Evolutionary conservation across 2,329 filamentous ascomycete genomes (phyloP).

Genomic region (Paracoccidioides brasiliensis): DNA sequence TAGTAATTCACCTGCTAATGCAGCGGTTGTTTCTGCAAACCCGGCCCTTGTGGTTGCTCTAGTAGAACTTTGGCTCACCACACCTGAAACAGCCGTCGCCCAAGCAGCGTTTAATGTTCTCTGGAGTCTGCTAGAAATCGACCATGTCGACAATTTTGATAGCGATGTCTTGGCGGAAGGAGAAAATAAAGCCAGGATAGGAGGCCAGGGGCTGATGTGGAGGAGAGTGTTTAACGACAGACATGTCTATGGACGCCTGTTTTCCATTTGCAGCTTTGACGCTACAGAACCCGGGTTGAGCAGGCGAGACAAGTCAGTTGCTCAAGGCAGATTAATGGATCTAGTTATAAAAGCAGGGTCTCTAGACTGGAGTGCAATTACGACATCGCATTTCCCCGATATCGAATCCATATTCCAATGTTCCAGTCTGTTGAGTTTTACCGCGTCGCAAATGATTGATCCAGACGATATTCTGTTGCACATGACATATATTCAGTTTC

Average conservation of each 20-base stretch:
- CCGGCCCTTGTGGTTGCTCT: constrained; percentile 42
- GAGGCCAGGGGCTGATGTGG: constrained; percentile 45
- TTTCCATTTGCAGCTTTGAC: constrained; percentile 40
- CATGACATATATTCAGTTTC: constrained; percentile 46
- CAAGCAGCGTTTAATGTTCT: constrained; percentile 42
- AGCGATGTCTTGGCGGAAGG: constrained; percentile 14
- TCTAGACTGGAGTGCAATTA: constrained; percentile 43
- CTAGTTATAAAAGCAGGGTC: constrained; percentile 42
- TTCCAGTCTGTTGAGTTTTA: constrained; percentile 42
- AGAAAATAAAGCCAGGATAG: constrained; percentile 19
- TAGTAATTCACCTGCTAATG: constrained; percentile 37
- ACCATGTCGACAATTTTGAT: constrained; percentile 21
- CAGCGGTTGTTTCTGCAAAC: constrained; percentile 45
- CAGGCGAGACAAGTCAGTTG: constrained; percentile 43
- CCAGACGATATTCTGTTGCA: constrained; percentile 47
- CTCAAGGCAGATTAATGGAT: constrained; percentile 47
- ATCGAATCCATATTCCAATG: constrained; percentile 35
- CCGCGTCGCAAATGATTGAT: constrained; percentile 43
- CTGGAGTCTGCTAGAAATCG: constrained; percentile 39
- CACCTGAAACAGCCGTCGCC: constrained; percentile 42
- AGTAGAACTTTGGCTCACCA: constrained; percentile 46
- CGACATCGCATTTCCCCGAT: constrained; percentile 38
- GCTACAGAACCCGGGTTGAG: constrained; percentile 28
- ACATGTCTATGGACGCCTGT: constrained; percentile 45
- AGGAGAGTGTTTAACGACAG: constrained; percentile 48